Base-by-base conservation (phyloP, 2,329 filamentous ascomycete species). In the Ascochyta koolunga region DNA sequence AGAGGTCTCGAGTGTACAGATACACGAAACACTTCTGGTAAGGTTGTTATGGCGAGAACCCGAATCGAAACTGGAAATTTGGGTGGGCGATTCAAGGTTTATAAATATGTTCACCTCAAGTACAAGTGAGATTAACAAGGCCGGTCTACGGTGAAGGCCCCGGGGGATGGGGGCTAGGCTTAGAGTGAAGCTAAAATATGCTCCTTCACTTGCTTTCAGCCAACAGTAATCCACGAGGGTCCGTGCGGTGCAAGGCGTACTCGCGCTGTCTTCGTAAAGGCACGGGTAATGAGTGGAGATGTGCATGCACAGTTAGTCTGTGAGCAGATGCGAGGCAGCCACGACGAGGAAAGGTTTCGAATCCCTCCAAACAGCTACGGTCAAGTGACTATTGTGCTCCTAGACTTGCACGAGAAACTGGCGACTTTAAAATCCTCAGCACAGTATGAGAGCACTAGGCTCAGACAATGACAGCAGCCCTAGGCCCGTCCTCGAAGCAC, bases 381-480 rank as follows among this genome's bases (percentile, higher is more conserved):
- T 21, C 29, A 27, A 10, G 22, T 24, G 22, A 24, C 5, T 24
- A 24, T n/a, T n/a, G n/a, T n/a, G n/a, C n/a, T n/a, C n/a, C n/a
- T n/a, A n/a, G n/a, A n/a, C n/a, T n/a, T n/a, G n/a, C n/a, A n/a
- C n/a, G 22, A 35, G 22, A 41, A 41, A 50, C 27, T 22, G 45
- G 51, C 40, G 45, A 50, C 51, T 46, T 46, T 54, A 41, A 41
- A 50, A 41, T 24, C 46, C 40, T 50, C 51, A 54, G 45, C 36
- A 50, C 32, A 25, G 51, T 54, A 35, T 41, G 45, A 49, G 51
- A 54, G 32, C 24, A 16, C 40, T 54, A 49, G 46, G 21, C 40
- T 37, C 45, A 41, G 40, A 54, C 51, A 38, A 22, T 43, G 36
- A 50, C 51, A 50, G 45, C 45, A 40, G 45, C 33, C 50, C 44